Evolutionary conservation across 108 stramenopile genomes (phyloP).

Genomic region (Nannochloropsis oceanica): DNA sequence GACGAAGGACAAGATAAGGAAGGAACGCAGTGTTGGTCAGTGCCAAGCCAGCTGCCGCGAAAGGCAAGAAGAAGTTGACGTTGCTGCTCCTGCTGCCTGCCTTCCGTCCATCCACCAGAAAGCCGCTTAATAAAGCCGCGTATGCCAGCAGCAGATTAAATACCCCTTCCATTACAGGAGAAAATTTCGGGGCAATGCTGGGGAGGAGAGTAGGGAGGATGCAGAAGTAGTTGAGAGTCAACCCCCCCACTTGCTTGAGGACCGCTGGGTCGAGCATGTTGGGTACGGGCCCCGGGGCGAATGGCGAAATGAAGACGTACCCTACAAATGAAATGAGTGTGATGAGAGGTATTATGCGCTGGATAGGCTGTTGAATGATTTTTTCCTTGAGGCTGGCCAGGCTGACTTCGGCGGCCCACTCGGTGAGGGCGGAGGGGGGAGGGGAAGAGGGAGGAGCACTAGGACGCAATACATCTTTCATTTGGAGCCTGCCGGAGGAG

Average conservation of each 20-base stretch:
- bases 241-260: conserved; percentile 60
- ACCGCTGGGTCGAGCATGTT: conserved; percentile 50
- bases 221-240: conserved; percentile 62
- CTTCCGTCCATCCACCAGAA: conserved; percentile 55
- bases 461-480: background rate
- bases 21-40: conserved; percentile 60
- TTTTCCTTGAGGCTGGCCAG: background rate
- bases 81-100: background rate
- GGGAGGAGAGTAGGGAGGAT: conserved; percentile 55
- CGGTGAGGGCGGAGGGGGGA: background rate
- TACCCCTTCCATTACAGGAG: conserved; percentile 63
- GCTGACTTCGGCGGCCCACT: background rate
- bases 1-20: conserved; percentile 54
- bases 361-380: background rate
- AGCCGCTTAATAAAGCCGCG: conserved; percentile 67
- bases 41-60: conserved; percentile 64
- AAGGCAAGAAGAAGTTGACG: conserved; percentile 26
- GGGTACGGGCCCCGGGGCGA: conserved; percentile 51
- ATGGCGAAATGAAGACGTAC: conserved; percentile 54
- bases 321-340: background rate
- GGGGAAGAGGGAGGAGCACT: background rate
- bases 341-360: background rate
- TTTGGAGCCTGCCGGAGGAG: background rate
- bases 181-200: conserved; percentile 27
- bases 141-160: conserved; percentile 72